Percentiles rank a stretch among this genome's conserved stretches.
Conservation (phyloP, 352 stramenopile genomes). For the Phytophthora colocasiae region DNA sequence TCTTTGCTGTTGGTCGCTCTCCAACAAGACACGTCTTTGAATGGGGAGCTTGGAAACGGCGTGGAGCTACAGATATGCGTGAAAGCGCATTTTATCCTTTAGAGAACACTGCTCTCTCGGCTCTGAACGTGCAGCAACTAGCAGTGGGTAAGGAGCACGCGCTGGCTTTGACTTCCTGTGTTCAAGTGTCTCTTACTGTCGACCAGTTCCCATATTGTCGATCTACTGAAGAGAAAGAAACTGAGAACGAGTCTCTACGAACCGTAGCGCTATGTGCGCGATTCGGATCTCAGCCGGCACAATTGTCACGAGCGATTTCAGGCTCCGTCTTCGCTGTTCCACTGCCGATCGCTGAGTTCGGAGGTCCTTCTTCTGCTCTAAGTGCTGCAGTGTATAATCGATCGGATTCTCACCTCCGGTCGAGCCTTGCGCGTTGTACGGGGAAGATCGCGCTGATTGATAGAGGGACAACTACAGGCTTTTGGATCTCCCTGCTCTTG, state of each 20-base stretch:
- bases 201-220: constrained; percentile 42
- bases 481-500: constrained; percentile 58
- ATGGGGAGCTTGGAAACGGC: constrained; percentile 72
- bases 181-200: constrained; percentile 56
- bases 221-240: constrained; percentile 16
- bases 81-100: constrained; percentile 64
- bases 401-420: constrained; percentile 55
- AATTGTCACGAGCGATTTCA: constrained; percentile 49
- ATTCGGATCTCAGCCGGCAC: constrained; percentile 58
- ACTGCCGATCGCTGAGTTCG: constrained; percentile 22
- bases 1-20: constrained; percentile 58
- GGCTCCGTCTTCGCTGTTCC: constrained; percentile 39
- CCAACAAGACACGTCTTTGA: constrained; percentile 58
- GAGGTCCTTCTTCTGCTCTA: constrained; percentile 25
- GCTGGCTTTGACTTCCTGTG: constrained; percentile 52
- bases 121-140: constrained; percentile 56
- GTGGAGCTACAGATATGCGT: constrained; percentile 47
- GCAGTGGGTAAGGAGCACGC: constrained; percentile 67
- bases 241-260: constrained; percentile 35
- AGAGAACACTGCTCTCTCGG: constrained; percentile 52
- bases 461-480: constrained; percentile 58
- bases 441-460: constrained; percentile 67
- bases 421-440: constrained; percentile 46
- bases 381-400: constrained; percentile 51
- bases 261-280: constrained; percentile 53